Conservation (phyloP, 495 filamentous ascomycete genomes). For the Penicillium riverlandense region DNA sequence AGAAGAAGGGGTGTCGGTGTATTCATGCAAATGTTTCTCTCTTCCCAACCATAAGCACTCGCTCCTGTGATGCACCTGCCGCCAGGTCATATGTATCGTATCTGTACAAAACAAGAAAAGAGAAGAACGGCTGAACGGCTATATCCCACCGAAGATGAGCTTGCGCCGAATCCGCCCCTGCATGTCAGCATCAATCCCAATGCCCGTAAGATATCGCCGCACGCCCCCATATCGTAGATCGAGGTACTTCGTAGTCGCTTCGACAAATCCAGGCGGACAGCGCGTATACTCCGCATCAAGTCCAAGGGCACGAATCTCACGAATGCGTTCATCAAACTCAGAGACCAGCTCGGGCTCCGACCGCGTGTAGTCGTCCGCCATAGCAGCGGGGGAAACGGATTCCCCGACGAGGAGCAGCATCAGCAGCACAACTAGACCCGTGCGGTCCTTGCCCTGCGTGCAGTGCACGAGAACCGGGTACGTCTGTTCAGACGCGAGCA, state of each 20-base stretch:
- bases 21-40: too few relatives aligned
- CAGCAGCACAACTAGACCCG: slow-evolving; percentile 64
- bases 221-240: slow-evolving; percentile 52
- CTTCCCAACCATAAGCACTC: neutral
- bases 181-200: slow-evolving; percentile 44
- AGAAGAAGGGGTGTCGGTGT: neutral
- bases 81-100: slow-evolving; percentile 2
- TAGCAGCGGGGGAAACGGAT: slow-evolving; percentile 44
- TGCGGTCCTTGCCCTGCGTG: slow-evolving; percentile 84
- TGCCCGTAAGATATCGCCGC: slow-evolving; percentile 49
- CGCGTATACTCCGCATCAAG: slow-evolving; percentile 61
- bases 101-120: slow-evolving; percentile 3
- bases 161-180: slow-evolving; percentile 26
- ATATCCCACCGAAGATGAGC: slow-evolving; percentile 4
- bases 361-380: slow-evolving; percentile 60
- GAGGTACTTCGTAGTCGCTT: slow-evolving; percentile 42
- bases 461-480: slow-evolving; percentile 70
- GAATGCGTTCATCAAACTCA: slow-evolving; percentile 54
- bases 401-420: slow-evolving; percentile 51
- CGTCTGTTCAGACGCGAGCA: slow-evolving; percentile 34
- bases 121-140: slow-evolving; percentile 5
- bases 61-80: too few relatives aligned
- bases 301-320: slow-evolving; percentile 62
- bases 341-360: slow-evolving; percentile 52
- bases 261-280: slow-evolving; percentile 51